phyloP scores from a whole-genome alignment of 2,329 filamentous ascomycete genomes.

The Coleophoma eucalyptorum region DNA sequence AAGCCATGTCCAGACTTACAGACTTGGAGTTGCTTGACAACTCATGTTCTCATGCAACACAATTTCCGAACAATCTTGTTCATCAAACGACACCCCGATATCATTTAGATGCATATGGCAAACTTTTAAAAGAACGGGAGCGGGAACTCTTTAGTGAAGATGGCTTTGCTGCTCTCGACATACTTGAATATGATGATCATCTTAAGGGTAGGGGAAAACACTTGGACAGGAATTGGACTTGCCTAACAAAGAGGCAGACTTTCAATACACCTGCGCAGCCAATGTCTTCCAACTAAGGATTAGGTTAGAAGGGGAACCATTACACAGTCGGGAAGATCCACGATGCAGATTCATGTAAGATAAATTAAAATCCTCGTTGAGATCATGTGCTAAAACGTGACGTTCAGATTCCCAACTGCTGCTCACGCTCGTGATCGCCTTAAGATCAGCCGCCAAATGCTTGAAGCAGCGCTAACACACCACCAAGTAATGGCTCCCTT shows the following conservation, averaged over 20 bases:
- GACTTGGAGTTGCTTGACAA: constrained; percentile 2
- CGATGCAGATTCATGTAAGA: constrained; percentile 18
- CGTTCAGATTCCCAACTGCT: constrained; percentile 11
- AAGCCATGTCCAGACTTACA: constrained; percentile 2
- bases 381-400: not conserved
- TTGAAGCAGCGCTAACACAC: constrained; percentile 18
- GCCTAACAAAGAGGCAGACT: not conserved
- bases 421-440: constrained; percentile 14
- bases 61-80: constrained; percentile 6
- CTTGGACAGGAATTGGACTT: not conserved
- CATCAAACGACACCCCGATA: not conserved
- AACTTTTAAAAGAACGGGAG: not conserved
- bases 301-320: not conserved
- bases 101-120: not conserved
- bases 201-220: not conserved
- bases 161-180: not conserved
- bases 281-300: not conserved
- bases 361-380: not conserved
- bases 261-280: not conserved
- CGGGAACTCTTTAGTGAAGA: not conserved
- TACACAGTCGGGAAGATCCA: constrained; percentile 8
- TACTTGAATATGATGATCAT: not conserved
- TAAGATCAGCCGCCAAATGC: constrained; percentile 11
- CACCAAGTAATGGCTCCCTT: constrained; percentile 31
- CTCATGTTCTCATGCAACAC: constrained; percentile 4